These are phyloP conservation scores for Marchantia paleacea DNA, from an alignment of 225 moss, liverwort and hornwort genomes.

Conservation along the genomic window DNA sequence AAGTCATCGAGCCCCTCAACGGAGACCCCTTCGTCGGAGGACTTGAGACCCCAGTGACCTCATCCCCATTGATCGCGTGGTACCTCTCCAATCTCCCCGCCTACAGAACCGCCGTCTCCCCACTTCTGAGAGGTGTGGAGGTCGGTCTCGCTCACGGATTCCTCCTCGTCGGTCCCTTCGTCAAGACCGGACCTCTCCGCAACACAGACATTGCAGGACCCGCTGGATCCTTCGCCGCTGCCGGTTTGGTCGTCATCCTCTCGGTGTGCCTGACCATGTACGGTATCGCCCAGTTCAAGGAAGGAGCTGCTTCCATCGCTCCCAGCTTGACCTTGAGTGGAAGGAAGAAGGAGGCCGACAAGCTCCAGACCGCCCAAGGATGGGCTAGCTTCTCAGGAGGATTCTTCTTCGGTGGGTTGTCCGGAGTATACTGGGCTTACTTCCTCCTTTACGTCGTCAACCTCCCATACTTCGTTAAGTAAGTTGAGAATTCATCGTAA, in stretches of 20 bases:
- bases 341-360: slow-evolving; percentile 79
- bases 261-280: slow-evolving; percentile 82
- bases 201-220: slow-evolving; percentile 64
- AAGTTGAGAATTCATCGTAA: slow-evolving; percentile 1
- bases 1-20: slow-evolving; percentile 88
- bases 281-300: slow-evolving; percentile 95
- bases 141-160: slow-evolving; percentile 92
- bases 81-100: slow-evolving; percentile 90
- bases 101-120: slow-evolving; percentile 88
- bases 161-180: slow-evolving; percentile 83
- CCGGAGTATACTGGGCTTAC: slow-evolving; percentile 91
- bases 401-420: slow-evolving; percentile 92
- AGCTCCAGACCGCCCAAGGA: slow-evolving; percentile 92
- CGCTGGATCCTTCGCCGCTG: slow-evolving; percentile 69
- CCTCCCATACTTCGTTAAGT: slow-evolving; percentile 83
- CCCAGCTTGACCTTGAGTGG: slow-evolving; percentile 78
- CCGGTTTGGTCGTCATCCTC: slow-evolving; percentile 79
- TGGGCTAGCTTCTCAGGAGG: slow-evolving; percentile 96
- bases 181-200: slow-evolving; percentile 72
- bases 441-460: slow-evolving; percentile 75
- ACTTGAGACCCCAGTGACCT: slow-evolving; percentile 87
- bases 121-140: slow-evolving; percentile 82
- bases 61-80: slow-evolving; percentile 88
- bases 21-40: slow-evolving; percentile 94
- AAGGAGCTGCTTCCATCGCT: slow-evolving; percentile 64